Percentiles rank a stretch among this genome's conserved stretches.
These are phyloP conservation scores for Vitis hybrid DNA, from an alignment of 177 flowering plant genomes.

Conservation along the genomic window DNA sequence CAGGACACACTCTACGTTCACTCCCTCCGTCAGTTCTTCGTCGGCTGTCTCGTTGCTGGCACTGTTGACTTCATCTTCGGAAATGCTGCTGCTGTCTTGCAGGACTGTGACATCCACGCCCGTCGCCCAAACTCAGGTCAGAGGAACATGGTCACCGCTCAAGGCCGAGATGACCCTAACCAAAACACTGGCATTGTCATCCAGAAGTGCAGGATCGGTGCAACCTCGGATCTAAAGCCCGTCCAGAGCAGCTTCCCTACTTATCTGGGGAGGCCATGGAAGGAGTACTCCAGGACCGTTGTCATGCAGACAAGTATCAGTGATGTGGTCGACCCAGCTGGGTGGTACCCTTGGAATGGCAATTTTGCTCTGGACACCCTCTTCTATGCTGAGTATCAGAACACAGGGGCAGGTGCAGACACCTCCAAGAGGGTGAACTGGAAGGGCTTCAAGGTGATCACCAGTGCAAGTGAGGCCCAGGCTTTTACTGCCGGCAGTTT, in stretches of 20 bases:
- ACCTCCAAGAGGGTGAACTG: constrained; percentile 50
- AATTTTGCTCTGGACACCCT: constrained; percentile 48
- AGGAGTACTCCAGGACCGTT: constrained; percentile 60
- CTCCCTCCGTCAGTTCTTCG: constrained; percentile 65
- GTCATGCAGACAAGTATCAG: constrained; percentile 49
- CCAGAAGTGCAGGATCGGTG: constrained; percentile 56
- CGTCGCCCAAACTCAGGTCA: constrained; percentile 57
- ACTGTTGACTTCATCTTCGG: constrained; percentile 88
- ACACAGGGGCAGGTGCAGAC: constrained; percentile 56
- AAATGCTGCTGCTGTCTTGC: constrained; percentile 58
- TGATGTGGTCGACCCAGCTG: constrained; percentile 31
- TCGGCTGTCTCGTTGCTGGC: constrained; percentile 48
- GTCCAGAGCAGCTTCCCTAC: constrained; percentile 36
- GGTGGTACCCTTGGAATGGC: constrained; percentile 20
- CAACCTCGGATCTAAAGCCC: constrained; percentile 46
- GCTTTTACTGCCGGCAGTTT: constrained; percentile 38
- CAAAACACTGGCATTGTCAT: constrained; percentile 70
- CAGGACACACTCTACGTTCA: constrained; percentile 82
- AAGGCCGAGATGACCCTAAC: constrained; percentile 65
- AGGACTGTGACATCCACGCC: constrained; percentile 65
- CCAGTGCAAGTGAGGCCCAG: constrained; percentile 37
- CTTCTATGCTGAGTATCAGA: constrained; percentile 53
- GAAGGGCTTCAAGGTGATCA: constrained; percentile 47
- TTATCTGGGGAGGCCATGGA: constrained; percentile 81
- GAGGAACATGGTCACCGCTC: constrained; percentile 73